phyloP scores from a whole-genome alignment of 305 asterid species.

The Petunia hybrid region DNA sequence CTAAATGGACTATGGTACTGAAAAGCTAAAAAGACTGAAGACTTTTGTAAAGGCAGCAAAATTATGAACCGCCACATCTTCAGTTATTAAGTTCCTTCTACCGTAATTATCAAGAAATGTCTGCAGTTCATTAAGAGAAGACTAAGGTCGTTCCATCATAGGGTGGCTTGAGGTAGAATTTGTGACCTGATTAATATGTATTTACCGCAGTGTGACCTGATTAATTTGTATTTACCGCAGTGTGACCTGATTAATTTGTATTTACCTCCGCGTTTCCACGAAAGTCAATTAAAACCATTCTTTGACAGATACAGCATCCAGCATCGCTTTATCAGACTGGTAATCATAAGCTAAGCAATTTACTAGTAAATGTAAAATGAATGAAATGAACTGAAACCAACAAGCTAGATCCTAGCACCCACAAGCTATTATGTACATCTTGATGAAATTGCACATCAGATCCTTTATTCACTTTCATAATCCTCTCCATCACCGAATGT shows the following conservation, averaged over 20 bases:
- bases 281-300: neutral
- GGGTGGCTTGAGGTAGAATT: too few relatives aligned
- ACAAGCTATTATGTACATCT: constrained; percentile 41
- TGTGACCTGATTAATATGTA: too few relatives aligned
- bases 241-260: neutral
- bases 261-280: neutral
- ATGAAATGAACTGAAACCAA: constrained; percentile 24
- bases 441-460: neutral
- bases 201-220: neutral
- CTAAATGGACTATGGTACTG: neutral
- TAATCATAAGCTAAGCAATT: constrained; percentile 1
- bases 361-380: neutral
- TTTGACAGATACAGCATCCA: neutral
- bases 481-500: constrained; percentile 98
- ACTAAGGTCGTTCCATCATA: neutral
- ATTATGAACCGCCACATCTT: neutral
- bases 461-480: constrained; percentile 75
- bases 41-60: neutral
- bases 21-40: neutral
- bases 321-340: constrained; percentile 1
- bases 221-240: neutral
- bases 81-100: neutral
- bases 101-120: neutral
- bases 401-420: constrained; percentile 25
- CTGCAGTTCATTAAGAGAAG: neutral